Base-by-base conservation (phyloP, 2,329 filamentous ascomycete genomes). In the Clonostachys rosea region DNA sequence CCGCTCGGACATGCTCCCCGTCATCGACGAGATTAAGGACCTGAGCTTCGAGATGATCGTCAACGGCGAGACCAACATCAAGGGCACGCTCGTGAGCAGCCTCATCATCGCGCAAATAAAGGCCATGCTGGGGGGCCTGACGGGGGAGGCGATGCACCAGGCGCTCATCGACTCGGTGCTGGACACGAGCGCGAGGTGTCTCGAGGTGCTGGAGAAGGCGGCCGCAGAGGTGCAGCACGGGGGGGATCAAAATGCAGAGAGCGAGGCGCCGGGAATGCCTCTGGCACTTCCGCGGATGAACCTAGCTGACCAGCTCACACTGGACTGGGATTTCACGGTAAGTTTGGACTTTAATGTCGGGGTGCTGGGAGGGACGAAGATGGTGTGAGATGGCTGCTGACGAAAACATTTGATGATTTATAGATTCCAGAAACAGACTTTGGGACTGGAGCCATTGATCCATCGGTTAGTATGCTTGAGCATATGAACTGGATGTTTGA, bases 61-160 rank as follows among this genome's bases (percentile, higher is more conserved):
- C 42, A 65, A 64, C 0, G 78, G 76, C 2, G 76, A 81, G 57
- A 80, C 76, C 0, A 82, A 81, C 47, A 60, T 75, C 17, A 82
- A 81, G 51, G 73, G 74, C 0, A 72, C 73, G 39, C 43, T 82
- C 16, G 64, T 80, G 12, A 50, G 62, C 2, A 56, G 56, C 9
- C 53, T 71, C 12, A 53, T 76, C 1, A 53, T 53, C 6, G 64
- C 66, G 2, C 67, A 75, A 45, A 61, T 78, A 1, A 64, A 73
- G 12, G 69, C 62, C 1, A 54, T 76, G 6, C 57, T 64, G 50
- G 54, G 54, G 7, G 68, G 71, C 0, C 14, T 67, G 2, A 51
- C 49, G 3, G 62, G 61, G n/a, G 60, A 68, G 1, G 65, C 54
- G 5, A 52, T 71, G 11, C 14, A 39, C 17, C 50, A 36, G 36